These are phyloP conservation scores for Calocybe indica DNA, from an alignment of 768 basidiomycete species.

Conservation along the genomic window DNA sequence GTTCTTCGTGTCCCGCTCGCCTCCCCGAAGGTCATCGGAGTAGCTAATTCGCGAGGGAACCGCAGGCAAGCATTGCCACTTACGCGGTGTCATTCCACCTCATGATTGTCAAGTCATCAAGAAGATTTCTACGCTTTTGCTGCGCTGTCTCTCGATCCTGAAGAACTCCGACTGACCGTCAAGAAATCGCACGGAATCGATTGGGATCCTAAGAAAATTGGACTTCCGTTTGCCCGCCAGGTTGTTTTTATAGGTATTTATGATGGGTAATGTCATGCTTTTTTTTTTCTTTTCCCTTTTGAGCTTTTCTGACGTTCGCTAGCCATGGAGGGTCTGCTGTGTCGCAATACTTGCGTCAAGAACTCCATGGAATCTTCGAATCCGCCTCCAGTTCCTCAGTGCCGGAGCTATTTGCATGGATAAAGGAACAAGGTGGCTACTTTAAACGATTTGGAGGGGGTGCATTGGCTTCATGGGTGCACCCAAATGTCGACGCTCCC, in stretches of 20 bases:
- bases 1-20: constrained; percentile 62
- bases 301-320: constrained; percentile 3
- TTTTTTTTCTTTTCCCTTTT: not conserved
- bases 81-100: not conserved
- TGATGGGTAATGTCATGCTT: constrained; percentile 61
- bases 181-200: constrained; percentile 56
- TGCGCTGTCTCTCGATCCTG: constrained; percentile 68
- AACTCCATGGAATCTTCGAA: constrained; percentile 83
- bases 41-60: constrained; percentile 70
- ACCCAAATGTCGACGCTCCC: constrained; percentile 22
- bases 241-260: constrained; percentile 87
- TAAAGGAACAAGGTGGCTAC: constrained; percentile 81
- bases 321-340: constrained; percentile 93
- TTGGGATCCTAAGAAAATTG: constrained; percentile 62
- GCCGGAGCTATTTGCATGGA: constrained; percentile 71
- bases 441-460: constrained; percentile 88
- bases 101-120: constrained; percentile 57
- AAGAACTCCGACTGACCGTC: constrained; percentile 63
- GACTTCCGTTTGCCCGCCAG: constrained; percentile 59
- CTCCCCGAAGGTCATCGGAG: constrained; percentile 74
- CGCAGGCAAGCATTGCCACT: constrained; percentile 41
- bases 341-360: constrained; percentile 78
- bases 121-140: constrained; percentile 83
- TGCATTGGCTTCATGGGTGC: constrained; percentile 63
- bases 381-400: constrained; percentile 65